Conservation (phyloP, 1,284 basidiomycete species). For the Apiotrichum akiyoshidainum region DNA sequence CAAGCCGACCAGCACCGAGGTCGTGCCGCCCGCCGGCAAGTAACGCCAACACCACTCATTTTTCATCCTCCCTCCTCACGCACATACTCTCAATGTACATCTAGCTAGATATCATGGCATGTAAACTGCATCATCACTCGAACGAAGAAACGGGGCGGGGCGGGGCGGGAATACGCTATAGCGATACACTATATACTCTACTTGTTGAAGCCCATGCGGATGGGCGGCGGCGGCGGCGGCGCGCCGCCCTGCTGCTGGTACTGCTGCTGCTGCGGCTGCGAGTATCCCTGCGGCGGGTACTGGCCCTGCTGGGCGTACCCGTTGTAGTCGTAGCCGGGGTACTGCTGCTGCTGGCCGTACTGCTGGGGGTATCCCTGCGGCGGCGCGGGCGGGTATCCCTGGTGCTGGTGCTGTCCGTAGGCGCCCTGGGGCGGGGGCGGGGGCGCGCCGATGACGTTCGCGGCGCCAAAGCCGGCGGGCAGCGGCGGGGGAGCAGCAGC, state of each 20-base stretch:
- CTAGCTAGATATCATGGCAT: conserved; percentile 2
- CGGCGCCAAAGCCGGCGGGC: conserved; percentile 53
- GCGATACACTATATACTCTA: not conserved
- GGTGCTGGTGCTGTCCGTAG: not conserved
- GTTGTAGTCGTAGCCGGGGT: conserved; percentile 21
- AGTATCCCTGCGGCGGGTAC: not conserved
- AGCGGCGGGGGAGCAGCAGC: conserved; percentile 9
- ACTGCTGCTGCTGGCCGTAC: conserved; percentile 2
- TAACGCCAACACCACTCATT: not conserved
- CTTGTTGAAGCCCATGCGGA: conserved; percentile 44
- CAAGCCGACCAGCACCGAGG: not conserved
- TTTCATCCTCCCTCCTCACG: conserved; percentile 21
- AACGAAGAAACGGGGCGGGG: not conserved
- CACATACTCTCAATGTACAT: not conserved
- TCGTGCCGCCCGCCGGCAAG: conserved; percentile 7
- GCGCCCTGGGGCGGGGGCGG: conserved; percentile 10
- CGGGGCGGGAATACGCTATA: not conserved
- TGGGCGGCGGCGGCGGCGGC: conserved; percentile 41
- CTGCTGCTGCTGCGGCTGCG: conserved; percentile 12
- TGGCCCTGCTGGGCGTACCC: conserved; percentile 11
- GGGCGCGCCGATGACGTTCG: conserved; percentile 21
- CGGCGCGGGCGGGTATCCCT: not conserved
- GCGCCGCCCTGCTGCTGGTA: conserved; percentile 11
- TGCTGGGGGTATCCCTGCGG: conserved; percentile 4
- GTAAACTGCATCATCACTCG: conserved; percentile 8